A percentile compares a stretch with the other conserved stretches of the same genome.
phyloP scores from a whole-genome alignment of 352 stramenopile species.

The Phytophthora kernoviae region DNA sequence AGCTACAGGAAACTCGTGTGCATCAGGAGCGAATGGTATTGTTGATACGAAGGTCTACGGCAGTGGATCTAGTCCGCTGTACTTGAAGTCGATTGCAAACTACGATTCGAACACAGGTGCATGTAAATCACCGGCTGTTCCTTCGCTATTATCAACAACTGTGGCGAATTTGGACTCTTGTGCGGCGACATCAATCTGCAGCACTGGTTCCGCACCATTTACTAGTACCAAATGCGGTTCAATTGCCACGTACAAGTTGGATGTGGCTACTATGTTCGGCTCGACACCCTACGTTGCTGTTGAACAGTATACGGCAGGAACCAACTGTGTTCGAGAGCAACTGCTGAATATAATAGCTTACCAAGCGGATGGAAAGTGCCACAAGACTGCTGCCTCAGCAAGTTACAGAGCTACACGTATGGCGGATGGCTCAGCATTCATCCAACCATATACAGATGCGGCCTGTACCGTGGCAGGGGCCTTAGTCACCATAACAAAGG shows the following conservation, averaged over 20 bases:
- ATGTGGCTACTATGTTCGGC: constrained; percentile 1
- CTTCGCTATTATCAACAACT: too few relatives aligned
- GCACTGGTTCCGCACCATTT: background rate
- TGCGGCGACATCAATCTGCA: constrained; percentile 4
- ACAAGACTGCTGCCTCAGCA: background rate
- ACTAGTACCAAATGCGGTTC: constrained; percentile 2
- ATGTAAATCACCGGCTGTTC: constrained; percentile 6
- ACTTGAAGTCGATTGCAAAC: constrained; percentile 1
- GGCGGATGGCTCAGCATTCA: background rate
- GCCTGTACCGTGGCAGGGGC: background rate
- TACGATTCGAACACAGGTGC: constrained; percentile 1
- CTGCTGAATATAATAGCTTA: background rate
- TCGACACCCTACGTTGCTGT: constrained; percentile 3
- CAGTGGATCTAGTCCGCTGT: constrained; percentile 4
- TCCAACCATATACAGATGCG: background rate
- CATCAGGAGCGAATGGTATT: background rate
- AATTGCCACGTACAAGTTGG: constrained; percentile 2
- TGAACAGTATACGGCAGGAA: background rate
- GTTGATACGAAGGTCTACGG: constrained; percentile 5
- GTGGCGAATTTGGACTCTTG: constrained; percentile 2
- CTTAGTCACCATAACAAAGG: background rate
- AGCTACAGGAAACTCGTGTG: constrained; percentile 1
- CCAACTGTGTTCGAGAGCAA: background rate
- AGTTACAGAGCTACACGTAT: background rate
- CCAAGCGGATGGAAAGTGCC: background rate